phyloP scores from a whole-genome alignment of 2,329 filamentous ascomycete genomes.

The Talaromyces sp. region DNA sequence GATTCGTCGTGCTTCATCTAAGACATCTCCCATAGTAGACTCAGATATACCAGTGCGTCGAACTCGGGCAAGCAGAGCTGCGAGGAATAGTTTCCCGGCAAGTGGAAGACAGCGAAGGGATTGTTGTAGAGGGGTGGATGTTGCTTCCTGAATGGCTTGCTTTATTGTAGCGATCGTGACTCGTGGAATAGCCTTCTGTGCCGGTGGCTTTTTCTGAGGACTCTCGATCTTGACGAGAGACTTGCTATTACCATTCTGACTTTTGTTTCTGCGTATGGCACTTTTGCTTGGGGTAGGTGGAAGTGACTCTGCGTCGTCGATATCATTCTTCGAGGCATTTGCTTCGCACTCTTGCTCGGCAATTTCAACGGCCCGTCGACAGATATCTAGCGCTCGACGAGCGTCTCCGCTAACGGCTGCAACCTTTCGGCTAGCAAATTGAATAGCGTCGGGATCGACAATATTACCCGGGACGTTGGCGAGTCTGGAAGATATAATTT shows the following conservation, averaged over 20 bases:
- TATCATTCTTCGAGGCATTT: conserved; percentile 22
- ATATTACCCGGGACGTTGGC: conserved; percentile 84
- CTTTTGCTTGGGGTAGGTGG: conserved; percentile 47
- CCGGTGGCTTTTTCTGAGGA: conserved; percentile 12
- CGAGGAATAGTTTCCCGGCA: conserved; percentile 78
- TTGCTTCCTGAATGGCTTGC: conserved; percentile 91
- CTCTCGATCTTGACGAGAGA: conserved; percentile 19
- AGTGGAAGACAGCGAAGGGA: conserved; percentile 80
- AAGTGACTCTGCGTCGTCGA: conserved; percentile 34
- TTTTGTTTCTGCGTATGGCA: conserved; percentile 29
- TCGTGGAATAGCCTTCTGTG: conserved; percentile 40
- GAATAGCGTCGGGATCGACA: conserved; percentile 87
- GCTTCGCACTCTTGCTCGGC: conserved; percentile 69
- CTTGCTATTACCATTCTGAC: conserved; percentile 18
- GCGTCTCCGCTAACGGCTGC: conserved; percentile 95
- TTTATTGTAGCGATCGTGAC: conserved; percentile 94
- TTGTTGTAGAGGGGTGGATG: conserved; percentile 85
- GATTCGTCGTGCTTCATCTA: conserved; percentile 77
- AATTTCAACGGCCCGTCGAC: conserved; percentile 88
- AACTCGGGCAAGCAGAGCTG: conserved; percentile 73
- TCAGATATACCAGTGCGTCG: conserved; percentile 82
- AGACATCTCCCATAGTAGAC: conserved; percentile 80
- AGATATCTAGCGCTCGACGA: conserved; percentile 88
- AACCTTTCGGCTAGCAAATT: conserved; percentile 95
- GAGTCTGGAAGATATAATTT: conserved; percentile 91